Conservation (phyloP, 2,329 filamentous ascomycete genomes). For the Sclerotinia glacialis region DNA sequence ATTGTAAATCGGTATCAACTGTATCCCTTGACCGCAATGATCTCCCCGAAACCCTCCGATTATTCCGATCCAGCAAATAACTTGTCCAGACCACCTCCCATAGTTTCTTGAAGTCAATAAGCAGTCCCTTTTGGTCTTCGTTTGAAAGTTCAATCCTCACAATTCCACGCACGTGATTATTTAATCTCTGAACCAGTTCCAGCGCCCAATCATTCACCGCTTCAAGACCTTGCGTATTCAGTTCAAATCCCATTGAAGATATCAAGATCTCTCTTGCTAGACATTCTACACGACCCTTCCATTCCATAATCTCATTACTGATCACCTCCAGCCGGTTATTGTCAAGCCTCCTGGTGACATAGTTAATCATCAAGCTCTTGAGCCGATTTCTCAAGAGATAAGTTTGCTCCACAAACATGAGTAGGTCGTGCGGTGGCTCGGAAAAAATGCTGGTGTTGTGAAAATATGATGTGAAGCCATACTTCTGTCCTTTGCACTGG, state of each 20-base stretch:
- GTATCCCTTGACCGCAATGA: constrained; percentile 9
- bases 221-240: constrained; percentile 17
- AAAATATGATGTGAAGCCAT: constrained; percentile 35
- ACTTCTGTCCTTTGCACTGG: constrained; percentile 32
- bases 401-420: constrained; percentile 30
- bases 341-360: constrained; percentile 25
- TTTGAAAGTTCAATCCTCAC: constrained; percentile 25
- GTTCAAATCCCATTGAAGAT: constrained; percentile 17
- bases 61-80: constrained; percentile 19
- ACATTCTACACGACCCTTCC: constrained; percentile 25
- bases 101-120: constrained; percentile 29
- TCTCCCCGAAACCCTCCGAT: constrained; percentile 10
- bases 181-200: constrained; percentile 24
- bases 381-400: constrained; percentile 32
- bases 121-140: constrained; percentile 22
- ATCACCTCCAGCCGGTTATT: constrained; percentile 21
- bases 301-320: constrained; percentile 24
- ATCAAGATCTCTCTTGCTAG: constrained; percentile 24
- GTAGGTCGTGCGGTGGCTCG: constrained; percentile 31
- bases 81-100: constrained; percentile 28
- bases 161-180: constrained; percentile 23
- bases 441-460: constrained; percentile 32
- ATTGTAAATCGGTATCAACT: neutral
- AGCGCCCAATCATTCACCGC: constrained; percentile 26
- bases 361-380: constrained; percentile 32